Conservation (phyloP, 495 filamentous ascomycete genomes). For the Tuber umbilicatum region DNA sequence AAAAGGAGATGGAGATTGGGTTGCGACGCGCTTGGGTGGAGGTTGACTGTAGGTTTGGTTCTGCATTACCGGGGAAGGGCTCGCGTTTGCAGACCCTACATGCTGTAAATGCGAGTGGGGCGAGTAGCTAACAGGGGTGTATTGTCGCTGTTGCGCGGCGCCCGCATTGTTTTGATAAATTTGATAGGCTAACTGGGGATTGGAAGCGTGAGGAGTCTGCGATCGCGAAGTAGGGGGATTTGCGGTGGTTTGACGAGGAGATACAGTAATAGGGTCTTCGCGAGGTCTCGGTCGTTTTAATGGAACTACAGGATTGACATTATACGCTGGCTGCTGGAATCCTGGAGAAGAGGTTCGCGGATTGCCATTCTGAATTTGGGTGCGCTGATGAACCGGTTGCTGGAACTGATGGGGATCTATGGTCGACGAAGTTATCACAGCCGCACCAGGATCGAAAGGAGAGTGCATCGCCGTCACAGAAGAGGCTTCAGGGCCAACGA, state of each 20-base stretch:
- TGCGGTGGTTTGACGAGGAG: constrained; percentile 68
- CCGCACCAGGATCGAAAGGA: constrained; percentile 38
- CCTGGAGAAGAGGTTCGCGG: constrained; percentile 73
- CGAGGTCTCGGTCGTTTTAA: constrained; percentile 75
- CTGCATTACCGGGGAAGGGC: constrained; percentile 74
- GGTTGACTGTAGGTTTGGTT: constrained; percentile 66
- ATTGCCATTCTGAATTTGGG: constrained; percentile 75
- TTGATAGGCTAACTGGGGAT: constrained; percentile 39
- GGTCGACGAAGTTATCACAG: constrained; percentile 45
- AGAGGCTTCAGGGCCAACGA: constrained; percentile 32
- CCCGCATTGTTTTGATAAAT: constrained; percentile 52
- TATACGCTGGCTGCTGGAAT: constrained; percentile 67
- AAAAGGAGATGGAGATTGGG: constrained; percentile 85
- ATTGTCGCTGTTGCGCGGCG: constrained; percentile 52
- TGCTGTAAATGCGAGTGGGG: constrained; percentile 69
- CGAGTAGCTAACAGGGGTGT: constrained; percentile 54
- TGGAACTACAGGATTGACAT: constrained; percentile 74
- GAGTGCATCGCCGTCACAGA: constrained; percentile 40
- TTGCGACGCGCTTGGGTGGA: constrained; percentile 74
- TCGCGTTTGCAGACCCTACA: constrained; percentile 70
- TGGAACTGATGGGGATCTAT: constrained; percentile 57
- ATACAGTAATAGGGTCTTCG: constrained; percentile 77
- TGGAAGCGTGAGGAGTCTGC: constrained; percentile 62
- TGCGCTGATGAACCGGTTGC: constrained; percentile 53
- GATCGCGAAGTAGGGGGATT: constrained; percentile 76